Conservation (phyloP, 164 flowering plant genomes). For the Liriodendron chinense region DNA sequence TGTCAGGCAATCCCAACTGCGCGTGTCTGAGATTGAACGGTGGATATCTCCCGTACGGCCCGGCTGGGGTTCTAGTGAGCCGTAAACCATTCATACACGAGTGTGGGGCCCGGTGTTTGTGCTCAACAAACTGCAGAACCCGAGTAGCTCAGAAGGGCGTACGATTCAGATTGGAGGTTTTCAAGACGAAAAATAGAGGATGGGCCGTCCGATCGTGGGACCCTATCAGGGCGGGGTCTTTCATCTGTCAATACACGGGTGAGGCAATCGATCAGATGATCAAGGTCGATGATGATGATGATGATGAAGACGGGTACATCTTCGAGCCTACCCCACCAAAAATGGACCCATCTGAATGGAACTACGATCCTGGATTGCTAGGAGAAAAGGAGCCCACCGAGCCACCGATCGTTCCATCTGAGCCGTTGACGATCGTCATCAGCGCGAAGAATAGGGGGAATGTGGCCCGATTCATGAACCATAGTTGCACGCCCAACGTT, state of each 20-base stretch:
- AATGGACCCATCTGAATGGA: conserved; percentile 11
- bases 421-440: conserved; percentile 34
- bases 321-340: conserved; percentile 36
- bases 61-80: conserved; percentile 33
- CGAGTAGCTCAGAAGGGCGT: conserved; percentile 47
- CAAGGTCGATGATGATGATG: conserved; percentile 23
- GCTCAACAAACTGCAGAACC: conserved; percentile 44
- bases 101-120: conserved; percentile 48
- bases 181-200: no score
- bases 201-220: conserved; percentile 23
- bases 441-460: background rate
- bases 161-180: no score
- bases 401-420: conserved; percentile 11
- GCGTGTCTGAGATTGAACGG: conserved; percentile 34
- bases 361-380: conserved; percentile 21
- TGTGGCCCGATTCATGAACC: no score
- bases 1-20: conserved; percentile 21
- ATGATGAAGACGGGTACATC: conserved; percentile 33
- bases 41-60: conserved; percentile 35
- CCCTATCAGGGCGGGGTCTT: conserved; percentile 59
- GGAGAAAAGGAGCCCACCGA: conserved; percentile 20
- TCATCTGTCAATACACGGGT: conserved; percentile 67
- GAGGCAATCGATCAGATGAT: conserved; percentile 32
- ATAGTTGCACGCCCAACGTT: conserved; percentile 41
- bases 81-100: conserved; percentile 36